Evolutionary conservation across 257 asterid species (phyloP), one percentile per base, ranked within the genome.

Genomic region (Solanum rostratum): DNA sequence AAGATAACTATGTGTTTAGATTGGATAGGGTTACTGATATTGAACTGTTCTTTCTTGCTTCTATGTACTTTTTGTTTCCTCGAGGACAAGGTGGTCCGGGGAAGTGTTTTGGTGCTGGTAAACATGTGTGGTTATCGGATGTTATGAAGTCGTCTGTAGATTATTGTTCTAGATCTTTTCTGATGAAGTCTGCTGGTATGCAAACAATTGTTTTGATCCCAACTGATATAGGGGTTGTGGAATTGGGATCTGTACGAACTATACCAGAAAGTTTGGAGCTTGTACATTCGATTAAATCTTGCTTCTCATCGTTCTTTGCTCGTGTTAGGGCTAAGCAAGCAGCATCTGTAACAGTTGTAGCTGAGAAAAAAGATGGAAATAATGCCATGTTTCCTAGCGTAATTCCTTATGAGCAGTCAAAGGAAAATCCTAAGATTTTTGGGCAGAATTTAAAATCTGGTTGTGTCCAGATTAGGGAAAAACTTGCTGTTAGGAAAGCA

Each of bases 11-110:
- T 84, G 96, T 92, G 22, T 90, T 91, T 84, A 98, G 95, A 39
- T 83, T 96, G 92, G 99, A 96, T 87, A 90, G 87, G 88, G 97
- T 93, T 49, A 95, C 98, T 0, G 98, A 96, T 85, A 93, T 95
- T 8, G 99, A 96, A 87, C 89, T 96, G 98, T 96, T 96, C 89
- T 96, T 95, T 83, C 93, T 95, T 3, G 97, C 98, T 0, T 96
- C 99, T 0, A 96, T 96, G 98, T 95, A 95, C 88, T 96, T 96
- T 30, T 91, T 93, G 54, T 96, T 96, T 81, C 96, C 97, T 16
- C 81, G 84, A 52, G 97, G 95, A 20, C 91, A 88, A 89, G 98
- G 97, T 50, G 98, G 98, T 20, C 99, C 99, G 0, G 98, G 98
- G n/a, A 92, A 86, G 69, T 92, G 97, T 69, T 96, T 90, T 65